Percentiles rank a stretch among this genome's conserved stretches.
Evolutionary conservation across 441 rosid species (phyloP).

Genomic region (Capsella rubella): DNA sequence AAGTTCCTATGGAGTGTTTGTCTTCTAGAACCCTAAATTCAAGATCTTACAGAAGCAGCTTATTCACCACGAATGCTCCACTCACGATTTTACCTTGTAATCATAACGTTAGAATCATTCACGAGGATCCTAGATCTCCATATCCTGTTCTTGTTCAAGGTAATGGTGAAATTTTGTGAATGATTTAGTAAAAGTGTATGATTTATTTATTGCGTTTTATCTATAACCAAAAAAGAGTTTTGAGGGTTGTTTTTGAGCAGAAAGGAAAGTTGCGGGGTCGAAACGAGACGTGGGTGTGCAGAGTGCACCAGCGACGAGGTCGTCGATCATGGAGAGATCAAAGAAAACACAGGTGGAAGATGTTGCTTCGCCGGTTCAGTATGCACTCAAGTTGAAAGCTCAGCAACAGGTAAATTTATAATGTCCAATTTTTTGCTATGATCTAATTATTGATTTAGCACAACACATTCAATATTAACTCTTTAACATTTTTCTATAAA

Average conservation of each 20-base stretch:
- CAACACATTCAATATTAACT: too few relatives aligned
- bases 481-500: too few relatives aligned
- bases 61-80: slow-evolving; percentile 69
- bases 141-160: slow-evolving; percentile 53
- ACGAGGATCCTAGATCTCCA: slow-evolving; percentile 28
- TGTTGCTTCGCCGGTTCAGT: slow-evolving; percentile 47
- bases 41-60: slow-evolving; percentile 62
- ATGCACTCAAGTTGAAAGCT: slow-evolving; percentile 50
- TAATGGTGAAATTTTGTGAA: slow-evolving; percentile 17
- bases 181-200: background rate
- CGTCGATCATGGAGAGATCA: slow-evolving; percentile 60
- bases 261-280: slow-evolving; percentile 50
- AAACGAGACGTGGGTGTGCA: slow-evolving; percentile 88
- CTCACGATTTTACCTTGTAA: slow-evolving; percentile 58
- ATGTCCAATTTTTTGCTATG: background rate
- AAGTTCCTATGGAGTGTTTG: slow-evolving; percentile 84
- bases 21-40: slow-evolving; percentile 76
- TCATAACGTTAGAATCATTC: slow-evolving; percentile 39
- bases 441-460: background rate
- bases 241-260: slow-evolving; percentile 41
- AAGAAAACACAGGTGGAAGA: slow-evolving; percentile 52
- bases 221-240: background rate
- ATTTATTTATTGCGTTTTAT: background rate
- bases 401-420: slow-evolving; percentile 59
- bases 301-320: slow-evolving; percentile 70